Evolutionary conservation across 371 early-diverging fungal species (phyloP), one percentile per base, ranked within the genome.

Genomic region (Apophysomyces variabilis): DNA sequence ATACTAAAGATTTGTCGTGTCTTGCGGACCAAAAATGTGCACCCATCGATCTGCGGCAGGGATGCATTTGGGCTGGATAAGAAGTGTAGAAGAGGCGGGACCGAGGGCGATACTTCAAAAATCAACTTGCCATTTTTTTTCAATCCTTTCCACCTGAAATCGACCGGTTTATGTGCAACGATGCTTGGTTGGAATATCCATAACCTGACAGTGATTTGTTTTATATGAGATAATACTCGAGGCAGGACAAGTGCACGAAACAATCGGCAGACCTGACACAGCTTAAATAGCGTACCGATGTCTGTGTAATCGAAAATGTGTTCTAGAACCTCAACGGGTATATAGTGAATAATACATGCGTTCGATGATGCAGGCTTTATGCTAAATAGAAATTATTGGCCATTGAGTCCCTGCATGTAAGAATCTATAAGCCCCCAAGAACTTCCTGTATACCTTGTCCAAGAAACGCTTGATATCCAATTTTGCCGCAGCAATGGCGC

Each of bases 1-100:
- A 70, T 70, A 59, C 70, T 70, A 38, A 66, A 70, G 47, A 70
- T 70, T 7, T 66, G 58, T 21, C 65, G 38, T 9, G 66, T 63
- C 32, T 62, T 45, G n/a, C 41, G n/a, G 7, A 62, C 63, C 11
- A 66, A 38, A 5, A 70, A 21, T 0, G 70, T 70, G 54, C 70
- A 70, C 18, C 70, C 70, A 45, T 70, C 70, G 36, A 70, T 70
- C 43, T 62, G 62, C 0, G 70, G 70, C 8, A 50, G 21, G 21
- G 21, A 50, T 4, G 21, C 32, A 50, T n/a, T 11, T 5, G 54
- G 21, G 5, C 21, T 21, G 21, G 54, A 50, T 26, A 50, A 21
- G 21, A 50, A 50, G 14, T 62, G 63, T 14, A 66, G 62, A 9
- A 64, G 16, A 1, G 60, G 47, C 36, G 54, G n/a, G 16, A 50